These are phyloP conservation scores for Talaromyces sp. DNA, from an alignment of 2,329 filamentous ascomycete species.

Conservation along the genomic window DNA sequence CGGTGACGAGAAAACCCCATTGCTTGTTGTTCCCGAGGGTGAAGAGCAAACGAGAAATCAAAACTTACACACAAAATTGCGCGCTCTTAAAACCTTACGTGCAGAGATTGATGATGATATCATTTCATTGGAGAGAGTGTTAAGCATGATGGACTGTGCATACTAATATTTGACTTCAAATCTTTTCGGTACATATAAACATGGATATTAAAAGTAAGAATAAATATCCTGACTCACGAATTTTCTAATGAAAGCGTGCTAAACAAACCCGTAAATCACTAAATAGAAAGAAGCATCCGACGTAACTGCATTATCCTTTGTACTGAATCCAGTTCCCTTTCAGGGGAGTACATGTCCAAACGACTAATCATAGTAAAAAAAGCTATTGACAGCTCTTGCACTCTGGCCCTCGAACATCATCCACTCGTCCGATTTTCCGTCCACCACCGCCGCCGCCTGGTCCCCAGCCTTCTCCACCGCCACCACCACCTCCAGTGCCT, in stretches of 20 bases:
- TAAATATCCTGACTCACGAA: too few species aligned
- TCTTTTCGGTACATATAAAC: neutral
- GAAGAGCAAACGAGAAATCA: neutral
- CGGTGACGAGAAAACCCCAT: neutral
- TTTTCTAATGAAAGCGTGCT: too few species aligned
- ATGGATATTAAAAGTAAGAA: too few species aligned
- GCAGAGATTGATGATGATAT: neutral
- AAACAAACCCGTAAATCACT: neutral
- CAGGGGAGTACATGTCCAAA: neutral
- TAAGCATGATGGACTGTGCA: neutral
- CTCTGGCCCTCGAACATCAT: slow-evolving; percentile 46
- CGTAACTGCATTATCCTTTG: neutral
- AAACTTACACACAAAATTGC: neutral
- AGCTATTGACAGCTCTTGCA: slow-evolving; percentile 40
- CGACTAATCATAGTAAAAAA: neutral
- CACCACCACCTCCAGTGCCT: slow-evolving; percentile 25
- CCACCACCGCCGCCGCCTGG: slow-evolving; percentile 25
- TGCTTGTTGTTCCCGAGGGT: neutral
- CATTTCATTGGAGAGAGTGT: neutral
- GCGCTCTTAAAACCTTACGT: neutral
- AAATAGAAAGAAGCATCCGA: neutral
- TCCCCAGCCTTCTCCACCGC: slow-evolving; percentile 23
- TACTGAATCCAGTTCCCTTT: neutral
- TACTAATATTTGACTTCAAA: neutral
- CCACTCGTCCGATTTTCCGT: slow-evolving; percentile 40